Conservation (phyloP, 2,329 filamentous ascomycete genomes). For the Byssothecium circinans region DNA sequence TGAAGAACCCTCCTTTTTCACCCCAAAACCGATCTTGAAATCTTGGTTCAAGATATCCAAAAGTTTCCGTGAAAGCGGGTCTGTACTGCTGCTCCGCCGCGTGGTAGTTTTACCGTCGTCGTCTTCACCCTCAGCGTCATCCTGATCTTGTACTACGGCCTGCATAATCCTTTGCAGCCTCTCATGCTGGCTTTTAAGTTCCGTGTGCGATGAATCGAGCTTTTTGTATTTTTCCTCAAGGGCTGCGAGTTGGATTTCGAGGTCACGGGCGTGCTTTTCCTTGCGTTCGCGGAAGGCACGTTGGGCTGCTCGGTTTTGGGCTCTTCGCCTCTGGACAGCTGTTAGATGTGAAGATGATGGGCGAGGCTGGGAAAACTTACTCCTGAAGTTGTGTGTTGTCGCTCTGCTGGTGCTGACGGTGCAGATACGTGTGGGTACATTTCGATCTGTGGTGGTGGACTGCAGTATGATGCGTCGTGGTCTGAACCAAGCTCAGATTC, state of each 20-base stretch:
- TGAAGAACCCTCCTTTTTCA: conserved; percentile 27
- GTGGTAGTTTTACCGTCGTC: conserved; percentile 23
- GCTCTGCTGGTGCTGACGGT: conserved; percentile 26
- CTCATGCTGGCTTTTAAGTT: conserved; percentile 44
- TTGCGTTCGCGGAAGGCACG: conserved; percentile 64
- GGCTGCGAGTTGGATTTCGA: conserved; percentile 59
- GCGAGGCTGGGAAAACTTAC: conserved; percentile 23
- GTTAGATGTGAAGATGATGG: conserved; percentile 10
- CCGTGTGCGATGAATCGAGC: conserved; percentile 57
- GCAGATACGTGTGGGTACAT: conserved; percentile 20
- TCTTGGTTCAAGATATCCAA: conserved; percentile 44
- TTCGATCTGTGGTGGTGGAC: conserved; percentile 36
- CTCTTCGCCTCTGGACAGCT: conserved; percentile 54
- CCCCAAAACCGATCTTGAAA: conserved; percentile 25
- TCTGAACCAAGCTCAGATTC: conserved; percentile 45
- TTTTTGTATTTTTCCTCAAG: conserved; percentile 59
- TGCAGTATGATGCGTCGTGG: conserved; percentile 44
- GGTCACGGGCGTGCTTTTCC: conserved; percentile 66
- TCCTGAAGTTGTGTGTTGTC: conserved; percentile 43
- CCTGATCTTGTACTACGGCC: conserved; percentile 40
- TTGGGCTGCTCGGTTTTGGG: conserved; percentile 64
- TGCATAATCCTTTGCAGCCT: conserved; percentile 46
- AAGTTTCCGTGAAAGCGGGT: conserved; percentile 42
- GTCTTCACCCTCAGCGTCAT: conserved; percentile 33
- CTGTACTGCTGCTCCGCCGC: conserved; percentile 29